phyloP scores from a whole-genome alignment of 78 protist genomes.

The Parvularia atlantis region DNA sequence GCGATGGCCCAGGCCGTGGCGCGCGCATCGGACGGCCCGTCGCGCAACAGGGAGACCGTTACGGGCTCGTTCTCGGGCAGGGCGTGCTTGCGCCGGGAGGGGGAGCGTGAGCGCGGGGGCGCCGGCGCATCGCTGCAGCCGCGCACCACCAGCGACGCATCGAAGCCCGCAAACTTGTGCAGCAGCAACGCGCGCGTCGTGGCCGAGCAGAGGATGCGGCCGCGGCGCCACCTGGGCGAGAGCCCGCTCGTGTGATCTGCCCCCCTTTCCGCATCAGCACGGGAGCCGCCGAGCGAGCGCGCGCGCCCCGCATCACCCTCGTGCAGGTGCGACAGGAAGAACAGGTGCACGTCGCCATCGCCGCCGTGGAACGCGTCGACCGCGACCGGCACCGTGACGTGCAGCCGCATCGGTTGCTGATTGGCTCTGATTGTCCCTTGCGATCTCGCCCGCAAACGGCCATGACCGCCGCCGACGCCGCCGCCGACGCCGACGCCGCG shows the following conservation, averaged over 20 bases:
- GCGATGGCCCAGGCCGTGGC: no score
- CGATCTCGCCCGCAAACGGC: no score
- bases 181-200: slow-evolving; percentile 9
- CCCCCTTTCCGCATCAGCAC: not conserved
- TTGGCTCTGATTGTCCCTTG: no score
- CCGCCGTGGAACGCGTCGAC: no score
- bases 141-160: not conserved
- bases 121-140: not conserved
- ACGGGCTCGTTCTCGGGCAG: not conserved
- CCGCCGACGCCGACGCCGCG: no score
- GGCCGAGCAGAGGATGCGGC: slow-evolving; percentile 19
- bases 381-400: no score
- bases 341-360: no score
- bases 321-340: slow-evolving; percentile 30
- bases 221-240: slow-evolving; percentile 12
- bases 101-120: not conserved
- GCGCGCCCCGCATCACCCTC: not conserved
- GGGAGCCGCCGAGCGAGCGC: not conserved
- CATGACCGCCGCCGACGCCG: no score
- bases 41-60: no score
- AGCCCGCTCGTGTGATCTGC: slow-evolving; percentile 46
- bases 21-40: not conserved
- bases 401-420: no score
- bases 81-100: no score
- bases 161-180: not conserved